Percentiles rank a stretch among this genome's conserved stretches.
Evolutionary conservation across 805 yeast genomes (phyloP).

Genomic region (Myxozyma melibiosi): DNA sequence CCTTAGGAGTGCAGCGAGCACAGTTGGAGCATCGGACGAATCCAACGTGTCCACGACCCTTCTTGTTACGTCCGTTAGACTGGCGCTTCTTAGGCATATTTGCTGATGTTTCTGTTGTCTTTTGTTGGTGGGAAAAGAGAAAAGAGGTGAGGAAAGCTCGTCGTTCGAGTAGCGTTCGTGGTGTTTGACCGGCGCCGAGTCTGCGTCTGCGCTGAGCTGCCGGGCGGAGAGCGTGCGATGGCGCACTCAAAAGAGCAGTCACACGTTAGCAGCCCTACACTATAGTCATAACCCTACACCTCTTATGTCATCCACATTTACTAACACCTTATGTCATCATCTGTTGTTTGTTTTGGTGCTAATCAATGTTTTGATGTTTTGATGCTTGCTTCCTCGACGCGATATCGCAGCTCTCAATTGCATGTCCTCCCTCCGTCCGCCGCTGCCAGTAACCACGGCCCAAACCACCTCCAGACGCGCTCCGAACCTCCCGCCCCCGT

Average conservation of each 20-base stretch:
- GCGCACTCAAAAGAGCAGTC: background rate
- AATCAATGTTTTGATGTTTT: no score
- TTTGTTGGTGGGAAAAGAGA: background rate
- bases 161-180: background rate
- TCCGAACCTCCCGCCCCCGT: constrained; percentile 4
- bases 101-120: background rate
- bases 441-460: constrained; percentile 2
- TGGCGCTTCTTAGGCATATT: constrained; percentile 99
- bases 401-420: no score
- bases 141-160: background rate
- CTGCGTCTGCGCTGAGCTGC: background rate
- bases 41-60: constrained; percentile 99
- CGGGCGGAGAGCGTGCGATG: background rate
- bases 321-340: background rate
- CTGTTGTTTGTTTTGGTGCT: constrained; percentile 7
- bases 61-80: constrained; percentile 99
- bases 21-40: constrained; percentile 99
- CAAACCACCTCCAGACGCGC: background rate
- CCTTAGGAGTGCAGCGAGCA: constrained; percentile 98
- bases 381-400: no score
- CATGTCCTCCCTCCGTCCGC: constrained; percentile 19
- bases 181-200: background rate
- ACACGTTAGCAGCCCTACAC: constrained; percentile 4
- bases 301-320: no score
- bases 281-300: background rate